Conservation (phyloP, 225 moss, liverwort and hornwort genomes). For the Sphagnum contortum region DNA sequence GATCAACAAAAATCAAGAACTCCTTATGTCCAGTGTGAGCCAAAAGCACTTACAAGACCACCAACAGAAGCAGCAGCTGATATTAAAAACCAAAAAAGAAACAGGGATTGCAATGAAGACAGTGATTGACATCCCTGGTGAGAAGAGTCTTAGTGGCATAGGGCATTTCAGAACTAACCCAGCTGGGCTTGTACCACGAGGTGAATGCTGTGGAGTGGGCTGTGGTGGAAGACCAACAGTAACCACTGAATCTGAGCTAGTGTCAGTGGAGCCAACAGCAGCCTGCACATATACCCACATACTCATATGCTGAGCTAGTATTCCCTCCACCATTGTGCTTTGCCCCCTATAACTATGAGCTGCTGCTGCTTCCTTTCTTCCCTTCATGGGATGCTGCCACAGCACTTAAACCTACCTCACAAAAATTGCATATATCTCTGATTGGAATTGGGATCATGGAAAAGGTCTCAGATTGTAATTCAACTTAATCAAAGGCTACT, state of each 20-base stretch:
- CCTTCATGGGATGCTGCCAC: slow-evolving; percentile 9
- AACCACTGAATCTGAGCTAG: slow-evolving; percentile 96
- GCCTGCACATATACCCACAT: slow-evolving; percentile 53
- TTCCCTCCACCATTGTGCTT: slow-evolving; percentile 7
- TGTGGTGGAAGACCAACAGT: slow-evolving; percentile 95
- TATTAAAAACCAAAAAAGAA: slow-evolving; percentile 4
- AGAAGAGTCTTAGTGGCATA: background rate
- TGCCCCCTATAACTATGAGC: background rate
- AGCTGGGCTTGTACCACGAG: slow-evolving; percentile 95
- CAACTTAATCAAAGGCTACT: too few relatives aligned
- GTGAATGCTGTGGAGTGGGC: slow-evolving; percentile 89
- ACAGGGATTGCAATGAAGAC: background rate
- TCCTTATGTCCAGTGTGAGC: too few relatives aligned
- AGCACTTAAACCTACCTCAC: background rate
- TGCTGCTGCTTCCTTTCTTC: background rate
- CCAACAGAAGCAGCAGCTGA: background rate
- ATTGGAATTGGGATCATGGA: too few relatives aligned
- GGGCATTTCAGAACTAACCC: slow-evolving; percentile 34
- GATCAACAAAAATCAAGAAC: background rate
- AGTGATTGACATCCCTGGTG: background rate
- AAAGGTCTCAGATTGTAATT: too few relatives aligned
- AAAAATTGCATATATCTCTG: too few relatives aligned
- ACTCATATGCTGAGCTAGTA: slow-evolving; percentile 19
- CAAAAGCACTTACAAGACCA: too few relatives aligned
- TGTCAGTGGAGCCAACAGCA: slow-evolving; percentile 94